Conservation (phyloP, 2,329 filamentous ascomycete species). For the Xylaria arbuscula region DNA sequence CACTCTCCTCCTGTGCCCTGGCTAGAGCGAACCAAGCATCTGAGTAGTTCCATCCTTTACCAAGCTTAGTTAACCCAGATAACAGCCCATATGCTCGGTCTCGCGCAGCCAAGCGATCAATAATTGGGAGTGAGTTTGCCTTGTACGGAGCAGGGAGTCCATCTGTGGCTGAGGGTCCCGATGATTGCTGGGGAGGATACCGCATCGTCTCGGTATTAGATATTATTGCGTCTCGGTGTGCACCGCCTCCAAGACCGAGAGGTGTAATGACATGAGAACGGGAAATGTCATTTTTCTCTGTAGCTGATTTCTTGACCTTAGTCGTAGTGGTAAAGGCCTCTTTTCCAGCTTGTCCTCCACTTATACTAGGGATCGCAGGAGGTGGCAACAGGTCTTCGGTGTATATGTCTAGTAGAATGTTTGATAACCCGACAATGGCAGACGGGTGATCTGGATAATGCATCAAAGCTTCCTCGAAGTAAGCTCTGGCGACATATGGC, state of each 20-base stretch:
- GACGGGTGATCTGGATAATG: slow-evolving; percentile 82
- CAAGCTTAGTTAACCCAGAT: slow-evolving; percentile 84
- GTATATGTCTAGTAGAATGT: slow-evolving; percentile 88
- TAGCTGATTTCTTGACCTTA: slow-evolving; percentile 29
- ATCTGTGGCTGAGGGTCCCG: slow-evolving; percentile 48
- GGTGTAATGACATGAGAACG: slow-evolving; percentile 57
- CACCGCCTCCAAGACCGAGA: slow-evolving; percentile 57
- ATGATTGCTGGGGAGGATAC: slow-evolving; percentile 33
- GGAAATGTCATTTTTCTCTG: slow-evolving; percentile 22
- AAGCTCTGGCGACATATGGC: slow-evolving; percentile 75
- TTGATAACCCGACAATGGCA: slow-evolving; percentile 84
- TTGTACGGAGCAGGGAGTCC: slow-evolving; percentile 64
- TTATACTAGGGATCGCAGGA: slow-evolving; percentile 62
- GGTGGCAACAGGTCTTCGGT: slow-evolving; percentile 72
- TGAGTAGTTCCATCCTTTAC: slow-evolving; percentile 87
- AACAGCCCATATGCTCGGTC: slow-evolving; percentile 90
- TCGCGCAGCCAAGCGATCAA: slow-evolving; percentile 87
- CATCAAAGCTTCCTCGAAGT: slow-evolving; percentile 85
- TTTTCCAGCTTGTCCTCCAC: slow-evolving; percentile 45
- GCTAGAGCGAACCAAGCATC: slow-evolving; percentile 95
- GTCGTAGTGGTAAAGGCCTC: slow-evolving; percentile 22
- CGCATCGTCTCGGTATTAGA: slow-evolving; percentile 32
- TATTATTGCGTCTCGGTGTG: slow-evolving; percentile 22
- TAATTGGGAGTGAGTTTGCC: slow-evolving; percentile 72
- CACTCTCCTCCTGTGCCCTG: slow-evolving; percentile 86